Evolutionary conservation across 1,284 basidiomycete species (phyloP).

Genomic region (Cryptococcus sp.): DNA sequence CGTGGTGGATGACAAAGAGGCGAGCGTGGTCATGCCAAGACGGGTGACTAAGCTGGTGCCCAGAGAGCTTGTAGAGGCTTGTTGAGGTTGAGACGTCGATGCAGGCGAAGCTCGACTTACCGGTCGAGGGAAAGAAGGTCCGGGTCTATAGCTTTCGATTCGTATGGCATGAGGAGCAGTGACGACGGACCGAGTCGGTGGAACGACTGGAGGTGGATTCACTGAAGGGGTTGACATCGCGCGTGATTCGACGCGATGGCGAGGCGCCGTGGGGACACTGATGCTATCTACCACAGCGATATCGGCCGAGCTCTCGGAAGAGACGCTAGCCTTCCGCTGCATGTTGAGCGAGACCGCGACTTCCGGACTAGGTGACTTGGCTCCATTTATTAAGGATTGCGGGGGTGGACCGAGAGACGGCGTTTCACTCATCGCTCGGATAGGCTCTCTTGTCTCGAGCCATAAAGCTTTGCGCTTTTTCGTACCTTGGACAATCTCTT

Average conservation of each 20-base stretch:
- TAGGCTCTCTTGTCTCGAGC: conserved; percentile 19
- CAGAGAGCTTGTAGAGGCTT: too few species aligned
- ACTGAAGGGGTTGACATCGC: neutral
- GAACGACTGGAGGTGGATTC: neutral
- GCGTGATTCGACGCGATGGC: too few species aligned
- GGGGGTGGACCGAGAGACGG: conserved; percentile 1
- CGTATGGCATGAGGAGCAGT: conserved; percentile 9
- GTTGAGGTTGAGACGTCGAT: too few species aligned
- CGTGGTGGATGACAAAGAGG: too few species aligned
- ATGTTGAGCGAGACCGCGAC: conserved; percentile 24
- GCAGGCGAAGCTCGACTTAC: too few species aligned
- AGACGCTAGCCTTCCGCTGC: conserved; percentile 14
- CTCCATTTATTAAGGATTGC: neutral
- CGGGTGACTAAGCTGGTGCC: too few species aligned
- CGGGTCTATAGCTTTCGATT: conserved; percentile 23
- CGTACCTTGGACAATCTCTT: conserved; percentile 39
- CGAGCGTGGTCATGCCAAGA: too few species aligned
- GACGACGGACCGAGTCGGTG: neutral
- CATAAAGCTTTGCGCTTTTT: conserved; percentile 25
- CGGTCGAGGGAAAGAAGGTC: neutral
- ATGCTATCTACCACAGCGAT: conserved; percentile 22
- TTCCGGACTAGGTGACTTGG: conserved; percentile 28
- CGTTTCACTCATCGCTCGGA: conserved; percentile 11
- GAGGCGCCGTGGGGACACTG: conserved; percentile 8
- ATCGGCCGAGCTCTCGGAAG: conserved; percentile 31